Evolutionary conservation across 169 alveolate genomes (phyloP).

Genomic region (Plasmodium inui): DNA sequence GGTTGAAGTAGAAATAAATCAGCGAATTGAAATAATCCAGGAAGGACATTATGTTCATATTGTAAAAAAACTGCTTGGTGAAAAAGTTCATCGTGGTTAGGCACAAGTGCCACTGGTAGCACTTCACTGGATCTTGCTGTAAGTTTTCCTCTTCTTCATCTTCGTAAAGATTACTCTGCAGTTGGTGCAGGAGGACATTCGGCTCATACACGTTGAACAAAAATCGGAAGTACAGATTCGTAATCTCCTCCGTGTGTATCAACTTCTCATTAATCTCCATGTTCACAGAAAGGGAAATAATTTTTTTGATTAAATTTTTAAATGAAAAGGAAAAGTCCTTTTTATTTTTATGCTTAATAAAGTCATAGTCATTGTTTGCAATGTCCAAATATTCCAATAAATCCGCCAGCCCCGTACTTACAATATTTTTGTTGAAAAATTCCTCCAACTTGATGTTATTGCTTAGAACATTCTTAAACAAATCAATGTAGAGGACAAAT

Average conservation of each 20-base stretch:
- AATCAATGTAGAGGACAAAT: constrained; percentile 39
- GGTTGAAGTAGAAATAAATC: constrained; percentile 44
- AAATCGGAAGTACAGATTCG: constrained; percentile 4
- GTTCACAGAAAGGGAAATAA: constrained; percentile 13
- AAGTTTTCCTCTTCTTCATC: neutral
- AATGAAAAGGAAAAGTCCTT: neutral
- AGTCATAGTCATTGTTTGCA: constrained; percentile 2
- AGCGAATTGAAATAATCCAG: constrained; percentile 62
- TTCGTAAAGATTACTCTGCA: neutral
- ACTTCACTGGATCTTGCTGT: neutral
- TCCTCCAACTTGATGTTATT: constrained; percentile 29
- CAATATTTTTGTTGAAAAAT: neutral
- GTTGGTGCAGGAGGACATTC: neutral
- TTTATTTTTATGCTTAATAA: neutral
- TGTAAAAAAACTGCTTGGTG: constrained; percentile 66
- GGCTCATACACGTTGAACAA: constrained; percentile 4
- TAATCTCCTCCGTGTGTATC: neutral
- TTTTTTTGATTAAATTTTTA: constrained; percentile 27
- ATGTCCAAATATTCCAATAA: constrained; percentile 12
- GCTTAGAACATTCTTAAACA: constrained; percentile 22
- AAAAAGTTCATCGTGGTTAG: constrained; percentile 18
- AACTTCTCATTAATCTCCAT: constrained; percentile 27
- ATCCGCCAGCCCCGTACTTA: neutral
- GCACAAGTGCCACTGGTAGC: constrained; percentile 10
- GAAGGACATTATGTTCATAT: constrained; percentile 24